phyloP scores from a whole-genome alignment of 768 basidiomycete species.

The Tulasnella sp. region DNA sequence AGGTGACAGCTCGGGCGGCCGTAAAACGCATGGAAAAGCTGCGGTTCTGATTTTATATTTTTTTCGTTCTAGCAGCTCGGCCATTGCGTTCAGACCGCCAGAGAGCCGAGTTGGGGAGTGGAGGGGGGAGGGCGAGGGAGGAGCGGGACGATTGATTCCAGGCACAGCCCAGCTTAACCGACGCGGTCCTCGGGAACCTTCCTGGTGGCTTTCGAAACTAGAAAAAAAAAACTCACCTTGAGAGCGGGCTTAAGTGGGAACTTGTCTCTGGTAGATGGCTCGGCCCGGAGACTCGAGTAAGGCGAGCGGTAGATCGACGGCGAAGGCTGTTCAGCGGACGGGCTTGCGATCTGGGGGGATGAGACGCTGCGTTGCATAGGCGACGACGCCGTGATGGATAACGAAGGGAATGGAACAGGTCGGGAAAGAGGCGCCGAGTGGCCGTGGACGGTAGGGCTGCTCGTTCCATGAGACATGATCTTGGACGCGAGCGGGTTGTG shows the following conservation, averaged over 20 bases:
- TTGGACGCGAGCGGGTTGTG: slow-evolving; percentile 7
- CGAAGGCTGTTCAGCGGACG: not conserved
- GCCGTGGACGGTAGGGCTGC: not conserved
- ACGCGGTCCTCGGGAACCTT: not conserved
- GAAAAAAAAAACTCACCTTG: slow-evolving; percentile 13
- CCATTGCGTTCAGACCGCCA: not conserved
- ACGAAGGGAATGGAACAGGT: not conserved
- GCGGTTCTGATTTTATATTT: not conserved
- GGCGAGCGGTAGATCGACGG: slow-evolving; percentile 19
- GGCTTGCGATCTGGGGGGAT: slow-evolving; percentile 3
- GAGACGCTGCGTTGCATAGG: not conserved
- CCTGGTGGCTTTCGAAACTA: not conserved
- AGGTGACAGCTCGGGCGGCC: not conserved
- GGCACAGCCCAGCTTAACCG: not conserved
- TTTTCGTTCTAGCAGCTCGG: not conserved
- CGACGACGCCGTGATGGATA: not conserved
- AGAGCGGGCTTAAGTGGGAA: slow-evolving; percentile 18
- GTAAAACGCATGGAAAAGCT: not conserved
- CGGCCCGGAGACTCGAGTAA: not conserved
- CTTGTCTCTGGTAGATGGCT: not conserved
- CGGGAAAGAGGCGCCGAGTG: not conserved
- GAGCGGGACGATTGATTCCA: not conserved
- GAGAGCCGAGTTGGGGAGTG: not conserved
- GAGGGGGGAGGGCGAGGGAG: not conserved
- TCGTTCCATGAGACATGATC: not conserved